Evolutionary conservation across 2,329 filamentous ascomycete genomes (phyloP).

Genomic region (Ophiocordyceps camponoti-floridani): DNA sequence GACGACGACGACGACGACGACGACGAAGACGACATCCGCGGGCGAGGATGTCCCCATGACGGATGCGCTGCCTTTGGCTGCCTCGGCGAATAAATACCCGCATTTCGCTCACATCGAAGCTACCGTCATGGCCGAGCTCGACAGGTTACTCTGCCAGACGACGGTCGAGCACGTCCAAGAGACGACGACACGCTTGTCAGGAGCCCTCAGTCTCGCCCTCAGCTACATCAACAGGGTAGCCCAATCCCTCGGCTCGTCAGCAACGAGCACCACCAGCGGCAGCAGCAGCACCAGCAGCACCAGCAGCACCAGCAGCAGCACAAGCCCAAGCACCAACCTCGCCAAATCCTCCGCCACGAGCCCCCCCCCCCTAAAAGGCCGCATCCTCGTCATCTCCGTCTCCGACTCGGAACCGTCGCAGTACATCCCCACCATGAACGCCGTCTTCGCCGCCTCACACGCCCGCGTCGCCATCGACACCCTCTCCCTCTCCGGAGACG

Average conservation of each 20-base stretch:
- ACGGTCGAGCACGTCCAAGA: conserved; percentile 46
- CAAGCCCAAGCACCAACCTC: conserved; percentile 11
- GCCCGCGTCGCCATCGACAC: conserved; percentile 84
- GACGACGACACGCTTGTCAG: conserved; percentile 74
- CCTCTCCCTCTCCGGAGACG: conserved; percentile 65
- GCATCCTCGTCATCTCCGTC: conserved; percentile 80
- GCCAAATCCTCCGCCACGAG: conserved; percentile 14
- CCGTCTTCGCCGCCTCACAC: conserved; percentile 86
- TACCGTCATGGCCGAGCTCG: conserved; percentile 57
- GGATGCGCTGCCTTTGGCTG: conserved; percentile 19
- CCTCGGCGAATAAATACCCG: conserved; percentile 71
- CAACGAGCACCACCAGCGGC: conserved; percentile 22
- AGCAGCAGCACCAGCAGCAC: too few species aligned
- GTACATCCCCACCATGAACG: conserved; percentile 98
- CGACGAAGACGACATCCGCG: conserved; percentile 8
- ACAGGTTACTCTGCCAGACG: conserved; percentile 53
- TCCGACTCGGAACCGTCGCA: conserved; percentile 72
- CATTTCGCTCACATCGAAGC: conserved; percentile 79
- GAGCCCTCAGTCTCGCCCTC: conserved; percentile 76
- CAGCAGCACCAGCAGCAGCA: too few species aligned
- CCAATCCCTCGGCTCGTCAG: conserved; percentile 38
- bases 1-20: conserved; percentile 4
- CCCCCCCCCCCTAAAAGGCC: conserved; percentile 21
- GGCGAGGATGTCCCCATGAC: conserved; percentile 41
- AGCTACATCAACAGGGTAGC: conserved; percentile 77